Evolutionary conservation across 1,139 yeast species (phyloP), one percentile per base, ranked within the genome.

Genomic region (Zygoascus hellenicus): DNA sequence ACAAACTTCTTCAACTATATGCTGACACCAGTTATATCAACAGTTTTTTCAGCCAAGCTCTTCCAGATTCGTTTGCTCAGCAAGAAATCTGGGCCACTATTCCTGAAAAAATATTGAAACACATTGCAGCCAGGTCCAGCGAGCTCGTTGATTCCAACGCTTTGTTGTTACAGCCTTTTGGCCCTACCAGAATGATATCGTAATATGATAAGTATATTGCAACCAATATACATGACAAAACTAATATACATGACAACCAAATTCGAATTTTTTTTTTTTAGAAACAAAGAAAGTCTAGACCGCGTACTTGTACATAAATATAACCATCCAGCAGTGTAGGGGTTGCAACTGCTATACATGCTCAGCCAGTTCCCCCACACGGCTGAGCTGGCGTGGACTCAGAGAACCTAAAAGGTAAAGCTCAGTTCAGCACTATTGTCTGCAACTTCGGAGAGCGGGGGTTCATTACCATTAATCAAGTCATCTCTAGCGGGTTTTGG

Each of bases 11-110:
- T 11, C 50, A 48, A 34, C 11, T 48, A 9, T 48, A 36, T 38
- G 47, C 47, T 9, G 50, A 48, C 33, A 33, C 31, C 10, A 28
- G 37, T 7, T 48, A 44, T 35, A 30, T 41, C 26, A 33, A 38
- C 14, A 37, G 32, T 11, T 37, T 48, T 9, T 48, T 48, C 28
- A 46, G 41, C 15, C 16, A 38, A 32, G 10, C 10, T 28, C n/a
- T 14, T 7, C 22, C 30, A 2, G 4, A 6, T 2, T 28, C 19
- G 11, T 14, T 9, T 28, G 31, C 33, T 22, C 9, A 26, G 2
- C 31, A 30, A 7, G 14, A 36, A 14, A 10, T 32, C 34, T 15
- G 19, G 19, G 10, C 10, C 16, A 15, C 38, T 19, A 31, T 14
- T 5, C 32, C 32, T 14, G 16, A 13, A 15, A 19, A 22, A 1